Evolutionary conservation across 1,139 yeast species (phyloP), one percentile per base, ranked within the genome.

Genomic region (Saccharomyces hybrid): DNA sequence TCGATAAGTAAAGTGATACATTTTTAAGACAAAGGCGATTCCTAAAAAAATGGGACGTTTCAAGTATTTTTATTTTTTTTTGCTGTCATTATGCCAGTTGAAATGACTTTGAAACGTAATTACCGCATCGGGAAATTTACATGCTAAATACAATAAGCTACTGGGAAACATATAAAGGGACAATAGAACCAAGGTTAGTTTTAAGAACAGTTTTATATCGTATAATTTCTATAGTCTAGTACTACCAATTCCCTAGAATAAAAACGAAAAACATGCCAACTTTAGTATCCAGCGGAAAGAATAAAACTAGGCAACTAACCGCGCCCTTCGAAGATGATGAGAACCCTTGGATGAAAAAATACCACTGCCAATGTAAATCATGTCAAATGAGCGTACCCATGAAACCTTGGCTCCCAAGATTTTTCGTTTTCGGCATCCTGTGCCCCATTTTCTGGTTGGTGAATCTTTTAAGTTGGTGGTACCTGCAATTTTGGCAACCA

Each of bases 381-480:
- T 66, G 70, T 51, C 14, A 34, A 12, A 19, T 7, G 6, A 49
- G 61, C 42, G 21, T 28, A 11, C 42, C 46, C 6, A 42, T 52
- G 26, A 54, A 50, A 27, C 42, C 42, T 5, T 49, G 47, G 32
- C 9, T 63, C 14, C 52, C 57, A 4, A 55, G 57, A 24, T 50
- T 59, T 9, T 66, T 64, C 48, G 44, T 60, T 14, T 32, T 56
- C 9, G 71, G 70, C 1, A 52, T 64, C n/a, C n/a, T 66, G 7
- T 24, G 62, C 2, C 70, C 70, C 11, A 6, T 63, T 3, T 49
- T 60, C 16, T 63, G 67, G 66, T 3, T 64, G 6, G 48, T 47
- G 12, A 57, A 60, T 51, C 46, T 65, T 3, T 34, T 50, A 9
- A 19, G 62, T 9, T 65, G 57, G 51, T 5, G 62, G 1, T 60